Evolutionary conservation across 140 eudicot genomes (phyloP).

Genomic region (Senecio squalidus): DNA sequence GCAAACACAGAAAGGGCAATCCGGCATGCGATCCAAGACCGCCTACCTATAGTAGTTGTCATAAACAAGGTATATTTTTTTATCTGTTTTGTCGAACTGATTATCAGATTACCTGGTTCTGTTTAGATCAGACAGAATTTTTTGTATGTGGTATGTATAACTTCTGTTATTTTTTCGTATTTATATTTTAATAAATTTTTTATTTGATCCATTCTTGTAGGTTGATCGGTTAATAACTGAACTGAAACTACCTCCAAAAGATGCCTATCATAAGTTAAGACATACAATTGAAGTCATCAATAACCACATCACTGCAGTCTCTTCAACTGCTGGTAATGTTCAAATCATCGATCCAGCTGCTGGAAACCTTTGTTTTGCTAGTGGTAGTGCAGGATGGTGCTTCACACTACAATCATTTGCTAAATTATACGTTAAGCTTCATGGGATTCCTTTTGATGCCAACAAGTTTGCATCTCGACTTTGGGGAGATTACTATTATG

Average conservation of each 20-base stretch:
- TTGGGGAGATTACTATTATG: constrained; percentile 91
- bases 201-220: constrained; percentile 28
- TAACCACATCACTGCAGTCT: constrained; percentile 72
- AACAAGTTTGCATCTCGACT: constrained; percentile 76
- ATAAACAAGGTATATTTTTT: constrained; percentile 74
- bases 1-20: constrained; percentile 97
- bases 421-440: constrained; percentile 81
- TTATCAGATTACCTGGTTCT: neutral
- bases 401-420: constrained; percentile 95
- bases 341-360: constrained; percentile 69
- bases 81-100: neutral
- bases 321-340: constrained; percentile 95
- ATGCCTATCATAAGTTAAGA: constrained; percentile 69
- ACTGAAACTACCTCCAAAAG: constrained; percentile 89
- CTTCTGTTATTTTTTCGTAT: neutral
- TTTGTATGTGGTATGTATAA: neutral
- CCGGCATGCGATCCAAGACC: constrained; percentile 95
- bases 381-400: constrained; percentile 98
- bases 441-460: constrained; percentile 82
- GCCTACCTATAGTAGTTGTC: constrained; percentile 89
- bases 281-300: constrained; percentile 87
- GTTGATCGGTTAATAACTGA: constrained; percentile 98
- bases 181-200: neutral
- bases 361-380: constrained; percentile 93
- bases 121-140: neutral